Evolutionary conservation across 2,329 filamentous ascomycete species (phyloP).

Genomic region (Neonectria ditissima): DNA sequence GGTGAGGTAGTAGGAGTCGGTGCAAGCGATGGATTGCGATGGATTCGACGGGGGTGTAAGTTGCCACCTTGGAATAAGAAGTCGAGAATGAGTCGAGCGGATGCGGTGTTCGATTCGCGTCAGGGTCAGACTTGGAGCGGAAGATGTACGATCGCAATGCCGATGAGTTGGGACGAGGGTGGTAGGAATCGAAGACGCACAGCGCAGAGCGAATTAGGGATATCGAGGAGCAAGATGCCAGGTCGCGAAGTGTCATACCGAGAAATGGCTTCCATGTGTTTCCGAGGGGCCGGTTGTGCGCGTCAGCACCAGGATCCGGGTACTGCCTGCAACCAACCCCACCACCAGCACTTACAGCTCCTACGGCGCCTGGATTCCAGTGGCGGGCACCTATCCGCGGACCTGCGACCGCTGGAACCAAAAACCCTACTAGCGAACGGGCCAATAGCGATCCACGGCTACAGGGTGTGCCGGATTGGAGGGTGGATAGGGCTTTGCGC

Average conservation of each 20-base stretch:
- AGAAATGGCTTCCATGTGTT: conserved; percentile 22
- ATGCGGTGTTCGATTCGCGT: conserved; percentile 23
- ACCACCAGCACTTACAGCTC: conserved; percentile 19
- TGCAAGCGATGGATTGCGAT: conserved; percentile 28
- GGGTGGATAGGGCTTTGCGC: conserved; percentile 33
- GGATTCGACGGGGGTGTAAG: conserved; percentile 31
- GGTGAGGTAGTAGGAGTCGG: conserved; percentile 17
- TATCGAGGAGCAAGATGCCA: conserved; percentile 20
- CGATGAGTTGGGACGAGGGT: neutral
- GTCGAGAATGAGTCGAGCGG: conserved; percentile 19
- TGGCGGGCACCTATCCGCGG: conserved; percentile 1
- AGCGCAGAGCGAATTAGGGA: conserved; percentile 23
- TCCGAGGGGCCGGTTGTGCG: conserved; percentile 37
- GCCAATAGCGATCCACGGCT: conserved; percentile 45
- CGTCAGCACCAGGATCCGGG: conserved; percentile 38
- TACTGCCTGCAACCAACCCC: conserved; percentile 21
- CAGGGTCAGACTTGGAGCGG: neutral
- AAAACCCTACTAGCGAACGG: neutral
- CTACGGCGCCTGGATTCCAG: neutral
- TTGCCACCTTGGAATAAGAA: conserved; percentile 39
- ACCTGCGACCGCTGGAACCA: neutral
- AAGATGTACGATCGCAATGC: neutral
- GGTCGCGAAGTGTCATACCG: conserved; percentile 14
- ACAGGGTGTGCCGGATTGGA: conserved; percentile 45
- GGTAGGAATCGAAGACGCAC: conserved; percentile 5